Conservation (phyloP, 495 filamentous ascomycete genomes). For the Aspergillus homomorphus region DNA sequence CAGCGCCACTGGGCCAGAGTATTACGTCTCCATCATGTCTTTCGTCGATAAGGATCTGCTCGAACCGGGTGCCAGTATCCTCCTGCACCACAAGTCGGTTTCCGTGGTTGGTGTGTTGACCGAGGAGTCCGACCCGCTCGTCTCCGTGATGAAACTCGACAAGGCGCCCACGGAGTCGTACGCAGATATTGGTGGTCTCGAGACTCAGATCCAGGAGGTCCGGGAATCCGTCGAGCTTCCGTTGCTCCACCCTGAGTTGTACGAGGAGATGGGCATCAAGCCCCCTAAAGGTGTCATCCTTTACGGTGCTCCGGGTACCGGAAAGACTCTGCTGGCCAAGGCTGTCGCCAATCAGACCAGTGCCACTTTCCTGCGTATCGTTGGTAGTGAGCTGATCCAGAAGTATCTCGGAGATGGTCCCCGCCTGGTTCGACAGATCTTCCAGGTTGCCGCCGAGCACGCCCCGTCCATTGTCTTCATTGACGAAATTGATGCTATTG, state of each 20-base stretch:
- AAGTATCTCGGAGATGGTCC: slow-evolving; percentile 98
- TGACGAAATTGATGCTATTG: slow-evolving; percentile 98
- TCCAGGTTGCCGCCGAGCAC: slow-evolving; percentile 95
- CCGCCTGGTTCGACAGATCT: slow-evolving; percentile 90
- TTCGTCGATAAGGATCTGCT: slow-evolving; percentile 99
- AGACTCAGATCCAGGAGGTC: slow-evolving; percentile 95
- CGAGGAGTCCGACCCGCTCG: slow-evolving; percentile 91
- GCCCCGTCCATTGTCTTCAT: slow-evolving; percentile 98
- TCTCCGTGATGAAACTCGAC: slow-evolving; percentile 99
- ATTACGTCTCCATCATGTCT: slow-evolving; percentile 99
- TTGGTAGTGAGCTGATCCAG: slow-evolving; percentile 96
- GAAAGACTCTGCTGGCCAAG: slow-evolving; percentile 96
- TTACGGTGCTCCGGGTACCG: slow-evolving; percentile 95
- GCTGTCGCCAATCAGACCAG: slow-evolving; percentile 98
- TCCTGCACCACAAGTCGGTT: slow-evolving; percentile 96
- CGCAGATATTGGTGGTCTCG: slow-evolving; percentile 95
- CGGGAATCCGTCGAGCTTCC: slow-evolving; percentile 95
- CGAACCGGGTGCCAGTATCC: slow-evolving; percentile 91
- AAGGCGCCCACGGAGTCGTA: slow-evolving; percentile 98
- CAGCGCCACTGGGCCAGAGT: slow-evolving; percentile 94
- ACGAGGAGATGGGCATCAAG: slow-evolving; percentile 99
- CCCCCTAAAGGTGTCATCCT: slow-evolving; percentile 99
- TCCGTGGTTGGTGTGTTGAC: slow-evolving; percentile 97
- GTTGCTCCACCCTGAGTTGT: slow-evolving; percentile 92
- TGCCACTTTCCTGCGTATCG: slow-evolving; percentile 96